Evolutionary conservation across 2,329 filamentous ascomycete species (phyloP).

Genomic region (Camillea tinctor): DNA sequence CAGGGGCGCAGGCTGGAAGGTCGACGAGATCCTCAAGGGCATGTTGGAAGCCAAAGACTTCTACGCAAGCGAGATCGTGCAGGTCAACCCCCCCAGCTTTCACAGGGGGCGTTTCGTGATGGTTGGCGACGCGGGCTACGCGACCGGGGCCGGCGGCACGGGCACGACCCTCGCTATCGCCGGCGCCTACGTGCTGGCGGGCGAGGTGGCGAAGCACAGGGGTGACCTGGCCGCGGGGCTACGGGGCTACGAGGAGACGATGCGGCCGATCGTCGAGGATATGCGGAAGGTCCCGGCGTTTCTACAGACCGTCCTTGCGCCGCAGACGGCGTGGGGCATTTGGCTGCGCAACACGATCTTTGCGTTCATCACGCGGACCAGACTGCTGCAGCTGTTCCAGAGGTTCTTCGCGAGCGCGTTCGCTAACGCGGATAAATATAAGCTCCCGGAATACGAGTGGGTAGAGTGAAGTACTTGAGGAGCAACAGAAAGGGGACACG

Average conservation of each 20-base stretch:
- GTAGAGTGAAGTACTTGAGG: no score
- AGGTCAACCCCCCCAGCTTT: conserved; percentile 39
- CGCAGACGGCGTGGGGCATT: conserved; percentile 45
- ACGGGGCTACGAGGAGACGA: conserved; percentile 34
- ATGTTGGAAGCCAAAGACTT: conserved; percentile 38
- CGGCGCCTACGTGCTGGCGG: conserved; percentile 46
- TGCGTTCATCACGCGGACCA: conserved; percentile 37
- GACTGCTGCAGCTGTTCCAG: conserved; percentile 31
- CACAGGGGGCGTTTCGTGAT: conserved; percentile 37
- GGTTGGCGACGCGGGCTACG: conserved; percentile 44
- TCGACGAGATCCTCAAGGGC: conserved; percentile 35
- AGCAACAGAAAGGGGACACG: no score
- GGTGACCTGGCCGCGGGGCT: conserved; percentile 34
- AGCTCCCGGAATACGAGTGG: conserved; percentile 38
- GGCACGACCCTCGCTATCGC: conserved; percentile 41
- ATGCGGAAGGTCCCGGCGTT: conserved; percentile 33
- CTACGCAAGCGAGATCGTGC: conserved; percentile 38
- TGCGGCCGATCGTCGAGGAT: conserved; percentile 36
- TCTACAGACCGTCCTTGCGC: conserved; percentile 37
- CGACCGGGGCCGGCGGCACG: conserved; percentile 40
- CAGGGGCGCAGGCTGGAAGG: conserved; percentile 42
- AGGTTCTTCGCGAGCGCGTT: conserved; percentile 27
- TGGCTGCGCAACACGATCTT: conserved; percentile 44
- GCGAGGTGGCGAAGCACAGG: conserved; percentile 36
- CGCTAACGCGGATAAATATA: conserved; percentile 32